Evolutionary conservation across 2,329 filamentous ascomycete genomes (phyloP).

Genomic region (Elsinoe necatrix): DNA sequence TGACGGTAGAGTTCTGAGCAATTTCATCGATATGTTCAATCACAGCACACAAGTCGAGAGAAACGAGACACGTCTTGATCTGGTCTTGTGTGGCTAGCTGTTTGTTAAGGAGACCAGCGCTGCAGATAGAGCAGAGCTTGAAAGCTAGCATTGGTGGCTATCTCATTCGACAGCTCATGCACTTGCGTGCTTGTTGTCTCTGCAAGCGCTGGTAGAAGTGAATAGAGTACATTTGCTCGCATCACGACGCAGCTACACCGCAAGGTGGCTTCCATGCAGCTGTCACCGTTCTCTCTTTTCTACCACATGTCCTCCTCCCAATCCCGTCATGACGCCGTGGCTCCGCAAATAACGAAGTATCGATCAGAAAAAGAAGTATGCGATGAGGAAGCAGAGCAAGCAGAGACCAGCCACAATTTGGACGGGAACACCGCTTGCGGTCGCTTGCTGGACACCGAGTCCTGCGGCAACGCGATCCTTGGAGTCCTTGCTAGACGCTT

Average conservation of each 20-base stretch:
- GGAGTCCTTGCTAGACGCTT: constrained; percentile 41
- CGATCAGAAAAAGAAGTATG: constrained; percentile 87
- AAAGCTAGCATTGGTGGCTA: background rate
- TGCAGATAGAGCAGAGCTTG: background rate
- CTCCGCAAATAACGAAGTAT: constrained; percentile 6
- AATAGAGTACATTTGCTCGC: constrained; percentile 6
- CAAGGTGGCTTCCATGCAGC: background rate
- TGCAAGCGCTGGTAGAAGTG: background rate
- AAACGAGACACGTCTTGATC: background rate
- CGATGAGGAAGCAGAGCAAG: constrained; percentile 82
- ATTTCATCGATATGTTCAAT: background rate
- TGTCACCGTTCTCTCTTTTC: background rate
- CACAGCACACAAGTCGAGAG: background rate
- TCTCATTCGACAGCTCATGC: background rate
- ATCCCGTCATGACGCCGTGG: background rate
- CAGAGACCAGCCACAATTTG: constrained; percentile 77
- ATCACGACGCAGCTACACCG: background rate
- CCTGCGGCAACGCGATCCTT: constrained; percentile 43
- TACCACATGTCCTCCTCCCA: background rate
- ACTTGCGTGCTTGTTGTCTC: background rate
- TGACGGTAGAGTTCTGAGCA: too few species aligned
- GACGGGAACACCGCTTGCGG: constrained; percentile 70
- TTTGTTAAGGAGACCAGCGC: background rate
- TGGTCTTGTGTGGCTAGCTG: background rate
- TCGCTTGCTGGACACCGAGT: constrained; percentile 45